Evolutionary conservation across 768 basidiomycete genomes (phyloP).

Genomic region (Agrocybe chaxingu): DNA sequence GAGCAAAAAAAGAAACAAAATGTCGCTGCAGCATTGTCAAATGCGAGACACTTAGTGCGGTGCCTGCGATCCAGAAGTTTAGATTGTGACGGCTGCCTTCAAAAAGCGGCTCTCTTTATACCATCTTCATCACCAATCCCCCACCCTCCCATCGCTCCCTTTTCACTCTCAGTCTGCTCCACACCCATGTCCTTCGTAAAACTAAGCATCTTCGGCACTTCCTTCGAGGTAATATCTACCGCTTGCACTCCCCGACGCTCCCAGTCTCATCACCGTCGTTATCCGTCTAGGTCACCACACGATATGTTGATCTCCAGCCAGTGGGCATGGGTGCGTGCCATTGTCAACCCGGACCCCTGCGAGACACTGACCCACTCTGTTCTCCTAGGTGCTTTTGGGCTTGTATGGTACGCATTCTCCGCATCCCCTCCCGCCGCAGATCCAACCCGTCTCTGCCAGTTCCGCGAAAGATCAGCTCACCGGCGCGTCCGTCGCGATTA

Average conservation of each 20-base stretch:
- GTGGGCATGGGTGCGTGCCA: conserved; percentile 90
- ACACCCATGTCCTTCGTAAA: conserved; percentile 87
- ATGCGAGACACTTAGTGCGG: neutral
- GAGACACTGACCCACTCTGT: neutral
- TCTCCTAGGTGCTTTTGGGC: conserved; percentile 84
- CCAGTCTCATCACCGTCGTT: conserved; percentile 14
- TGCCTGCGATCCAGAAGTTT: neutral
- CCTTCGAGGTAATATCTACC: conserved; percentile 71
- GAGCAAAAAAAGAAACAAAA: neutral
- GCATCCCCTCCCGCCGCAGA: conserved; percentile 1
- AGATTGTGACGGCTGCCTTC: conserved; percentile 15
- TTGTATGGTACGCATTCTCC: conserved; percentile 77
- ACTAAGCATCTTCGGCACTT: conserved; percentile 97
- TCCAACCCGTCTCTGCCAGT: conserved; percentile 34
- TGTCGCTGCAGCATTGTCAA: neutral
- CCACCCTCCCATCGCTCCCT: conserved; percentile 4
- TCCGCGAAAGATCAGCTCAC: conserved; percentile 96
- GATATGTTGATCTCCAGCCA: conserved; percentile 98
- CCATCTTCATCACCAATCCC: conserved; percentile 8
- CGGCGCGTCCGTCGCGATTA: conserved; percentile 92
- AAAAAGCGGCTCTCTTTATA: conserved; percentile 17
- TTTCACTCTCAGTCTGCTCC: conserved; percentile 15
- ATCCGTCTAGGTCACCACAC: conserved; percentile 77
- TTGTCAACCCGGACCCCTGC: neutral
- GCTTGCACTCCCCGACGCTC: conserved; percentile 13